phyloP scores from a whole-genome alignment of 371 early-diverging fungal species.

The Basidiobolus meristosporus region DNA sequence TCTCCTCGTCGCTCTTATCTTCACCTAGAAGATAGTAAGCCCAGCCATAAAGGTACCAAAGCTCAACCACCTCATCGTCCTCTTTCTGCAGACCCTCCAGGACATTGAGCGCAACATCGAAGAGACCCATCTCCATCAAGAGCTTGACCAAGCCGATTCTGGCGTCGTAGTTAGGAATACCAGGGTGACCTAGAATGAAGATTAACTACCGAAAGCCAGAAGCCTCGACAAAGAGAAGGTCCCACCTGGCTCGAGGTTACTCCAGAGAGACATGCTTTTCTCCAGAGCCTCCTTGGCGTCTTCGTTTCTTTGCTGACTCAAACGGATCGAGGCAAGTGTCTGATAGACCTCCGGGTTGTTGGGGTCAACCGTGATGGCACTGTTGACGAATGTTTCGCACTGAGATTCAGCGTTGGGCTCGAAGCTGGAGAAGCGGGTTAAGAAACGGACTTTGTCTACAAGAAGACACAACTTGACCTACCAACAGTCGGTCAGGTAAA shows the following conservation, averaged over 20 bases:
- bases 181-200: slow-evolving; percentile 13
- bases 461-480: slow-evolving; percentile 13
- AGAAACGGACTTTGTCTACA: neutral
- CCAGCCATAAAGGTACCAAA: slow-evolving; percentile 90
- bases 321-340: slow-evolving; percentile 72
- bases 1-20: slow-evolving; percentile 21
- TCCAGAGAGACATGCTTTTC: slow-evolving; percentile 57
- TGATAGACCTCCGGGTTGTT: slow-evolving; percentile 70
- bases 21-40: slow-evolving; percentile 68
- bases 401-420: slow-evolving; percentile 73
- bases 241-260: slow-evolving; percentile 25
- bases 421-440: slow-evolving; percentile 26
- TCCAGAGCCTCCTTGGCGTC: slow-evolving; percentile 58
- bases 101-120: slow-evolving; percentile 57
- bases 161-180: slow-evolving; percentile 63
- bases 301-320: slow-evolving; percentile 64
- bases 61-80: slow-evolving; percentile 77
- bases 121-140: slow-evolving; percentile 58
- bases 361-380: slow-evolving; percentile 48
- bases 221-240: neutral
- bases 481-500: slow-evolving; percentile 94
- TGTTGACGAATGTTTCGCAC: slow-evolving; percentile 51
- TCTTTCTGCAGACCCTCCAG: slow-evolving; percentile 66
- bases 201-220: neutral
- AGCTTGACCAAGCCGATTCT: slow-evolving; percentile 59